Base-by-base conservation (phyloP, 176 grass and related monocot species). In the Alopecurus myosuroides region DNA sequence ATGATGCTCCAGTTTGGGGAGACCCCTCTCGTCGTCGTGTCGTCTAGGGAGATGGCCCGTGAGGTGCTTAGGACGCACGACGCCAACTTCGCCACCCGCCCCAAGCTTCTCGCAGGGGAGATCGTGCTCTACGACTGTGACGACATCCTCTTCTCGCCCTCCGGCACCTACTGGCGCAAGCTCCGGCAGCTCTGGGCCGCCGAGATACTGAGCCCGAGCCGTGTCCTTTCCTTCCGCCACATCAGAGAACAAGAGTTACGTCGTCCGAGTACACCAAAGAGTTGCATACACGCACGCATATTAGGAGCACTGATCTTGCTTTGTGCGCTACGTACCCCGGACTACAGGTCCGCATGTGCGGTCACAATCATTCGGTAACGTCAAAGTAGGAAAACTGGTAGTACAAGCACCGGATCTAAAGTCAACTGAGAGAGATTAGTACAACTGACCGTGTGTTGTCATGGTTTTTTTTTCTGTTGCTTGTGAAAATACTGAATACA, bases 101-200 rank as follows among this genome's bases (percentile, higher is more conserved):
- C 63, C 63, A 66, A 31, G 31, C 63, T 66, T 31, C 63, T 66
- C 17, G 63, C 31, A 8, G 63, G 63, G 31, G 63, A 66, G 63
- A 20, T 35, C 63, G 31, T 66, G 31, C 31, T 66, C 31, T 66
- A 66, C 63, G 31, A 35, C 63, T 66, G 63, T 20, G 31, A 30
- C 7, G 63, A 66, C 62, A 65, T 65, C 62, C 29, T 65, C 18
- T 65, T 65, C 62, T 65, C 62, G 31, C 62, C 62, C 2, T 65
- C 62, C 15, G 62, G 62, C 55, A 26, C 55, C 55, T 88, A 88
- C 74, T 88, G 86, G 86, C 86, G 86, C 64, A 88, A 82, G 85
- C 85, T 87, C 57, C 71, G 86, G 0, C 86, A 88, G 79, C 79
- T 88, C 37, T 88, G 86, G 23, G 64, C 86, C 12, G 64, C 86